Evolutionary conservation across 495 filamentous ascomycete species (phyloP), one percentile per base, ranked within the genome.

Genomic region (Symbiotaphrina buchneri): DNA sequence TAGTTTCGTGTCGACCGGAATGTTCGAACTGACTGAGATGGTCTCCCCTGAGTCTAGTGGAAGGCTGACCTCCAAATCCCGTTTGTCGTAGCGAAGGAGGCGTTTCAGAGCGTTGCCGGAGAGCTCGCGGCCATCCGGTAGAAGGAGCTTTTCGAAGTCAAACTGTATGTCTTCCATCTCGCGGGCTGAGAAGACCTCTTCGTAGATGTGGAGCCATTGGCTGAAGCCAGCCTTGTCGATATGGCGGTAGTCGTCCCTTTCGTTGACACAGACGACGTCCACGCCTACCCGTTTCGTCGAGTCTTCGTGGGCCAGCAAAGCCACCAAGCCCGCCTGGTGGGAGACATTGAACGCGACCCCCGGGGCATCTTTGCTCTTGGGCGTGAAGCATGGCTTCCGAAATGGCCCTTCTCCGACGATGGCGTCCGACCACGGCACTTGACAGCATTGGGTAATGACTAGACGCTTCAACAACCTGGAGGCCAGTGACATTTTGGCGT

Each of bases 281-380:
- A 46, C 37, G 6, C 53, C 52, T 3, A 53, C 40, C 32, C 43
- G 42, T 13, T 42, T 8, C 4, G 20, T 56, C n/a, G 57, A 51
- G 6, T 59, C 48, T 3, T 41, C 28, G 41, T 45, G 43, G 21
- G 68, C 71, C 3, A 66, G 59, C 3, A 79, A 43, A 4, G 64
- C 61, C 6, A 85, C 80, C 7, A 92, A 49, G 0, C 77, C 78
- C 10, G 73, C 75, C 47, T 92, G 83, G 45, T 93, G 83, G 32
- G 68, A 76, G 33, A 92, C 75, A 46, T 93, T 93, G 62, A 93
- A 92, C 33, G 75, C 63, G 11, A 85, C 56, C 16, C 51, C 48
- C 31, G 36, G 39, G 4, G 33, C 37, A 14, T 27, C 24, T 5
- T 19, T 30, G n/a, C 38, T 41, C 27, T 45, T 35, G 3, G 39